phyloP scores from a whole-genome alignment of 1,284 basidiomycete species.

The Phaffia rhodozyma region DNA sequence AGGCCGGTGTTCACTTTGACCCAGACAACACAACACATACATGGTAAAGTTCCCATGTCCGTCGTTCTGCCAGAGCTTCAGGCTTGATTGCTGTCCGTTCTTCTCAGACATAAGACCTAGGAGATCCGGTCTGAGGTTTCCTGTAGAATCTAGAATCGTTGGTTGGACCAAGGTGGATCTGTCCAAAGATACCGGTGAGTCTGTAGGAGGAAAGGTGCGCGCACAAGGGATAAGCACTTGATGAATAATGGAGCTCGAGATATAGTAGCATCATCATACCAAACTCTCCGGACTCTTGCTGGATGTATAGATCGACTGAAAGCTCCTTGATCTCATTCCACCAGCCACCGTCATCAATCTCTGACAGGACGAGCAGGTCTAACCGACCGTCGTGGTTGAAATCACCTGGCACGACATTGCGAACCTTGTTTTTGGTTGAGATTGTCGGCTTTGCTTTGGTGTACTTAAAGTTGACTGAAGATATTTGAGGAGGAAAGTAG shows the following conservation, averaged over 20 bases:
- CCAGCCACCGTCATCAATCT: constrained; percentile 38
- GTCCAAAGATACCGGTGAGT: neutral
- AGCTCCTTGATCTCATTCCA: constrained; percentile 37
- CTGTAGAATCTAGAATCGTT: constrained; percentile 71
- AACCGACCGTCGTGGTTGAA: constrained; percentile 83
- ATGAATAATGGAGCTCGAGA: neutral
- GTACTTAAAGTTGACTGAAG: constrained; percentile 40
- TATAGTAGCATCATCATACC: constrained; percentile 39
- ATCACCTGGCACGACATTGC: constrained; percentile 81
- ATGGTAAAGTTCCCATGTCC: constrained; percentile 11
- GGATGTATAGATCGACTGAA: constrained; percentile 57
- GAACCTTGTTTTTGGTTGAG: constrained; percentile 24
- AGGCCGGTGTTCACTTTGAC: neutral
- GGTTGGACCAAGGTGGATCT: constrained; percentile 46
- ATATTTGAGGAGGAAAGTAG: neutral
- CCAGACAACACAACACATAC: neutral
- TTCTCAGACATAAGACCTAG: constrained; percentile 51
- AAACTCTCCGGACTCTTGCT: constrained; percentile 51
- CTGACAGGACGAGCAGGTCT: constrained; percentile 76
- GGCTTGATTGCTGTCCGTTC: constrained; percentile 31
- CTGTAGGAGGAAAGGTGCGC: neutral
- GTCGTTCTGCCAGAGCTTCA: constrained; percentile 61
- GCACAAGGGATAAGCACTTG: neutral
- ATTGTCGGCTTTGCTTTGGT: constrained; percentile 25
- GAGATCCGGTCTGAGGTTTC: constrained; percentile 78